These are phyloP conservation scores for Gossypium turneri DNA, from an alignment of 345 rosid genomes.

Conservation along the genomic window DNA sequence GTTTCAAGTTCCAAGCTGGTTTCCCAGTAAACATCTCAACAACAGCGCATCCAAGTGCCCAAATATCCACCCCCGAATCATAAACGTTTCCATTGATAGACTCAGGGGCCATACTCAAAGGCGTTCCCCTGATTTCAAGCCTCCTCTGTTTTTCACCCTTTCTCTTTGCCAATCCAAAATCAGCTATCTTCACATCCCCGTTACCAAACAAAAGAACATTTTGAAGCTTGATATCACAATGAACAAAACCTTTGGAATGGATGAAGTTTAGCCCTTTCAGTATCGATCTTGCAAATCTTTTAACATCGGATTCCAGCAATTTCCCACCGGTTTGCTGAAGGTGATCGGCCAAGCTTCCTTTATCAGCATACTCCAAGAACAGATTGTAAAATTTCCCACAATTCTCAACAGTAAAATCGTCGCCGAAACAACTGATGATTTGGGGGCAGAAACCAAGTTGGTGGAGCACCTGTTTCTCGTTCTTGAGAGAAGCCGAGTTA, in stretches of 20 bases:
- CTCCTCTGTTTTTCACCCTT: conserved; percentile 15
- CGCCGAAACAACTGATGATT: conserved; percentile 54
- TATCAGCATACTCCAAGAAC: conserved; percentile 61
- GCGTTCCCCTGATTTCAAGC: conserved; percentile 61
- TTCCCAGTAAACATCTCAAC: conserved; percentile 78
- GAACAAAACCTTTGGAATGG: conserved; percentile 64
- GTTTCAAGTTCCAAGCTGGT: conserved; percentile 51
- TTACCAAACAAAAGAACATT: conserved; percentile 50
- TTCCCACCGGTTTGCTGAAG: conserved; percentile 32
- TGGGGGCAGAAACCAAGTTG: conserved; percentile 39
- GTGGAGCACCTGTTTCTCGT: conserved; percentile 47
- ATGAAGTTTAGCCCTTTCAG: conserved; percentile 55
- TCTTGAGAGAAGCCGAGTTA: conserved; percentile 35
- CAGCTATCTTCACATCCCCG: conserved; percentile 53
- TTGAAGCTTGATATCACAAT: conserved; percentile 61
- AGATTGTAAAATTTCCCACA: conserved; percentile 51
- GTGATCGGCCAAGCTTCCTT: conserved; percentile 53
- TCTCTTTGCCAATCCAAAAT: conserved; percentile 70
- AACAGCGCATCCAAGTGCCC: conserved; percentile 81
- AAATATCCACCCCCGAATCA: conserved; percentile 68
- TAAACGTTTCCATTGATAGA: conserved; percentile 50
- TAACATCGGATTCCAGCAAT: conserved; percentile 50
- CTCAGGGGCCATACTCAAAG: conserved; percentile 77
- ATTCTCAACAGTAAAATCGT: conserved; percentile 31
- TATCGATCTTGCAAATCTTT: conserved; percentile 41